Percentiles rank a stretch among this genome's conserved stretches.
phyloP scores from a whole-genome alignment of 1,284 basidiomycete genomes.

The Cutaneotrichosporon dermatis region DNA sequence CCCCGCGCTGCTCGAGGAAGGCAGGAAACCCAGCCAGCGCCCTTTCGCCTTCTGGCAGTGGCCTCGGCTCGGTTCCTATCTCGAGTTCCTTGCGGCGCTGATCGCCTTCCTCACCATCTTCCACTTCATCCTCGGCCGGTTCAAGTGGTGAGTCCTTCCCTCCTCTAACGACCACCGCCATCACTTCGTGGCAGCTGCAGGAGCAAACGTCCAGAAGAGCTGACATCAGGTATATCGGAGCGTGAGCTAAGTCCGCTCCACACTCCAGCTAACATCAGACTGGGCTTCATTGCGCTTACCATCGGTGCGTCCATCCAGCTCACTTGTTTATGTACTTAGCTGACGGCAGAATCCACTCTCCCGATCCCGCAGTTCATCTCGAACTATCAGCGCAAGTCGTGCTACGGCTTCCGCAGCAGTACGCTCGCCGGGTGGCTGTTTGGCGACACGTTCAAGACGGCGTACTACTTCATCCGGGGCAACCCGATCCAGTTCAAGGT shows the following conservation, averaged over 20 bases:
- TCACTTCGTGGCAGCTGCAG: too few relatives aligned
- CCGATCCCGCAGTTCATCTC: slow-evolving; percentile 54
- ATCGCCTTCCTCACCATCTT: slow-evolving; percentile 45
- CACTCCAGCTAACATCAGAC: slow-evolving; percentile 34
- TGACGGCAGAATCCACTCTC: slow-evolving; percentile 50
- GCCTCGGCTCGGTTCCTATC: slow-evolving; percentile 48
- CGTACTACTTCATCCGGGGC: slow-evolving; percentile 50
- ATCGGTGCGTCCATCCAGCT: slow-evolving; percentile 37
- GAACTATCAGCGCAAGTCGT: slow-evolving; percentile 51
- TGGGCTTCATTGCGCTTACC: slow-evolving; percentile 53
- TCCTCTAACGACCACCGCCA: not conserved
- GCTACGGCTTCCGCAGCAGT: slow-evolving; percentile 52
- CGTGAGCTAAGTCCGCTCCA: slow-evolving; percentile 22
- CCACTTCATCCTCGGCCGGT: slow-evolving; percentile 41
- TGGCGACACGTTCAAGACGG: slow-evolving; percentile 50
- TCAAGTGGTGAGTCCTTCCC: slow-evolving; percentile 29
- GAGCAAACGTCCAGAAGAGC: not conserved
- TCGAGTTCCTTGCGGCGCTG: slow-evolving; percentile 51
- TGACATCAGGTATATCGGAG: slow-evolving; percentile 39
- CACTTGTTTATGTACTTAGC: not conserved
- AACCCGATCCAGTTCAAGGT: slow-evolving; percentile 52
- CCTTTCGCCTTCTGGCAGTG: slow-evolving; percentile 53
- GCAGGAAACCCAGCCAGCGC: not conserved
- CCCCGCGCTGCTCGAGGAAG: not conserved
- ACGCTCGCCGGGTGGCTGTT: slow-evolving; percentile 51